Conservation (phyloP, 2,329 filamentous ascomycete species). For the Monilinia aucupariae region DNA sequence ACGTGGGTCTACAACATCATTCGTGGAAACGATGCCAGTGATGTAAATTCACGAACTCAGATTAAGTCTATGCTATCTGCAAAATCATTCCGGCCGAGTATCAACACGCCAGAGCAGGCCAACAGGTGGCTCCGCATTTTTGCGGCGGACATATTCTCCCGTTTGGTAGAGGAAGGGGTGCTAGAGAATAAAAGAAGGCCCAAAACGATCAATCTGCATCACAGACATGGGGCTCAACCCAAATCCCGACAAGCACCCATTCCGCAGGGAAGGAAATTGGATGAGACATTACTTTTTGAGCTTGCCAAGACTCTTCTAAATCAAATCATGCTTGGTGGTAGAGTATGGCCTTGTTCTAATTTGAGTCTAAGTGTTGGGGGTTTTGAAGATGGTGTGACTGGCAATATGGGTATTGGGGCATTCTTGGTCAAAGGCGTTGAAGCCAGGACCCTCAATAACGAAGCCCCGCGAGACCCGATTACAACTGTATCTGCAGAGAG, state of each 20-base stretch:
- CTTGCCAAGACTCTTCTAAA: constrained; percentile 70
- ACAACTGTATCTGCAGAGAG: constrained; percentile 23
- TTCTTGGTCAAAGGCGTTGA: constrained; percentile 78
- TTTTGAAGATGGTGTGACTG: constrained; percentile 80
- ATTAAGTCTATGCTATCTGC: constrained; percentile 98
- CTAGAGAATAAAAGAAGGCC: constrained; percentile 82
- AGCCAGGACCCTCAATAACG: constrained; percentile 47
- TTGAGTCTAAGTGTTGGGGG: constrained; percentile 83
- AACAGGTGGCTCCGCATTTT: constrained; percentile 87
- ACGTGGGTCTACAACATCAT: constrained; percentile 80
- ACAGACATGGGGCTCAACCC: constrained; percentile 67
- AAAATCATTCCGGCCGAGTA: constrained; percentile 85
- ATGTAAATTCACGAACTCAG: constrained; percentile 84
- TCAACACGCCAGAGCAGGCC: constrained; percentile 73
- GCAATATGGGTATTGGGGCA: constrained; percentile 78
- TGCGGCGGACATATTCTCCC: constrained; percentile 80
- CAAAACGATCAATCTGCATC: constrained; percentile 78
- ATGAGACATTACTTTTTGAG: constrained; percentile 66
- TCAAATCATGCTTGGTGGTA: constrained; percentile 72
- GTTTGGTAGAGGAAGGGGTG: constrained; percentile 85
- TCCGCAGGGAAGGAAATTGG: constrained; percentile 66
- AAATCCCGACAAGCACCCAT: constrained; percentile 73
- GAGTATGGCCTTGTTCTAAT: constrained; percentile 87
- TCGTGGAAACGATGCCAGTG: constrained; percentile 77
- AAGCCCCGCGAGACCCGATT: constrained; percentile 23